These are phyloP conservation scores for Ricinus communis DNA, from an alignment of 345 rosid genomes.

Conservation along the genomic window DNA sequence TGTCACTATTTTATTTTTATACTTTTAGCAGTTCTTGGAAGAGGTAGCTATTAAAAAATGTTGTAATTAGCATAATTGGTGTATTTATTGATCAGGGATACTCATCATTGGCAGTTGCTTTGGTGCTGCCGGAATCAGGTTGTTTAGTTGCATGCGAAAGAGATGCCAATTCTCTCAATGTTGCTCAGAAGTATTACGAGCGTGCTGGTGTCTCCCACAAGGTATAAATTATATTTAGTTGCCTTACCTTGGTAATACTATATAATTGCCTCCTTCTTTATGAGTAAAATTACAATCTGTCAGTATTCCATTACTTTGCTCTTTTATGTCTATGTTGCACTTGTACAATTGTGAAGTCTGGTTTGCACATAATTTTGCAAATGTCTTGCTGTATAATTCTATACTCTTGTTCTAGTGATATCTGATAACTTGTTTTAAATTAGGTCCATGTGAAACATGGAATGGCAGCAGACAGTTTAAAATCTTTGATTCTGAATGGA, in stretches of 20 bases:
- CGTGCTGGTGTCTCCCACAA: constrained; percentile 78
- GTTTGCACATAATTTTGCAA: too few relatives aligned
- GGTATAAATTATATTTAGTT: constrained; percentile 43
- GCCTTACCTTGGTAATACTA: too few relatives aligned
- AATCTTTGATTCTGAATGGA: constrained; percentile 63
- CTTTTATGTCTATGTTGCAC: background rate
- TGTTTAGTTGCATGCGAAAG: constrained; percentile 88
- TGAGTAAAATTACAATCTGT: too few relatives aligned
- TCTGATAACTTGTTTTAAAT: constrained; percentile 22
- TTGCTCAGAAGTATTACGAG: constrained; percentile 74
- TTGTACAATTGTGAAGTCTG: background rate
- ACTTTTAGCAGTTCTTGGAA: background rate
- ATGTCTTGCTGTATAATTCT: background rate
- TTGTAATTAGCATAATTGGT: background rate
- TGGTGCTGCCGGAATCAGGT: constrained; percentile 75
- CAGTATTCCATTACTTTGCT: too few relatives aligned
- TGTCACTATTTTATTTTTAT: background rate
- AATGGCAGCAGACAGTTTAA: constrained; percentile 64
- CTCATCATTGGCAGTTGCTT: constrained; percentile 89
- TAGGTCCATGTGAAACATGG: constrained; percentile 74
- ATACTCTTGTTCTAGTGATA: background rate
- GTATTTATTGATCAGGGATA: constrained; percentile 51
- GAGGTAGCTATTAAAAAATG: background rate
- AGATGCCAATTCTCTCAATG: constrained; percentile 64
- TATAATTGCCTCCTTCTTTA: too few relatives aligned